Base-by-base conservation (phyloP, 2,329 filamentous ascomycete species). In the Cordyceps farinosa region DNA sequence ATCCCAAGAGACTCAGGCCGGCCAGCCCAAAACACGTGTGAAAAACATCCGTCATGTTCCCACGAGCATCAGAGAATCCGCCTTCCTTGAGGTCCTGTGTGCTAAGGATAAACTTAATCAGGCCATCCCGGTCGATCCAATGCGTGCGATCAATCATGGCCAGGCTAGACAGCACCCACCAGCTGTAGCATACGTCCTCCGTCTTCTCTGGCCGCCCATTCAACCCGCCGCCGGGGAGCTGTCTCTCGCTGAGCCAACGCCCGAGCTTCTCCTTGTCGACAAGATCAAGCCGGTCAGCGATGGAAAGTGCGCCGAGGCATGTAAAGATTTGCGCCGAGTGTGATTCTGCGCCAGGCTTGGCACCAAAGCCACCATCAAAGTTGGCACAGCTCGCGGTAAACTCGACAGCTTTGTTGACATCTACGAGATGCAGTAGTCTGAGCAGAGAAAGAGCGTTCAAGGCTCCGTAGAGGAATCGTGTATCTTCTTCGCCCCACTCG, bases 161-260 rank as follows among this genome's bases (percentile, higher is more conserved):
- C 68, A 99, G 79, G 74, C 93, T 97, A 72, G 91, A 94, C 72
- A 94, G 80, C 51, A 98, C 95, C 95, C 95, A 99, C 95, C 95
- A 99, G 74, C 92, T 97, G 78, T 99, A 99, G 79, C 95, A 99
- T 15, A 97, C 94, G 74, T 99, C 95, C 74, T 97, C 94, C 66
- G 90, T 79, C 80, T 99, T 99, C 78, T 98, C 95, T 0, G 95
- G 95, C 55, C 95, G 85, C 3, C 95, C 95, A 73, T 99, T 99
- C 57, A 99, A 79, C 0, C 95, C 95, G 36, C 95, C 95, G 54
- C 88, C 89, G 10, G 91, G 85, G 34, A 96, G 81, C 74, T 99
- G 95, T 66, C 95, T 85, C 77, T 99, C 95, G 75, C 92, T 96
- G 61, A 99, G 81, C 95, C 95, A 99, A 55, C 87, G 86, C 22